Evolutionary conservation across 78 protist genomes (phyloP).

Genomic region (Dictyostelium capitatum): DNA sequence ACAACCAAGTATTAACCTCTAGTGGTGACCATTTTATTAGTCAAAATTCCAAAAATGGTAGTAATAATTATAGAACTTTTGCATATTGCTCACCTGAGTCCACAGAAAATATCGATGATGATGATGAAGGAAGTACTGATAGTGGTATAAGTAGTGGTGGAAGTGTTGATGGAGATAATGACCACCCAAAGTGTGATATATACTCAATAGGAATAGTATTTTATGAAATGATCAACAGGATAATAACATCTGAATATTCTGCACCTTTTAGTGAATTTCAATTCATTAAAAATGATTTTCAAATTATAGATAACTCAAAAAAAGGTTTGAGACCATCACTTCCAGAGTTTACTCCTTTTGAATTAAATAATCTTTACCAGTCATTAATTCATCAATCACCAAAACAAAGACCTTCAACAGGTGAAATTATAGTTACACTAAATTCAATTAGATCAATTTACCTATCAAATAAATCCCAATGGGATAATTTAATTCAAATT

Average conservation of each 20-base stretch:
- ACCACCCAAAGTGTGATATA: slow-evolving; percentile 16
- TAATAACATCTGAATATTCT: slow-evolving; percentile 36
- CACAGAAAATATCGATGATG: slow-evolving; percentile 1
- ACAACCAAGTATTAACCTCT: slow-evolving; percentile 1
- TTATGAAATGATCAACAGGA: slow-evolving; percentile 80
- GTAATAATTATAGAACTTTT: slow-evolving; percentile 68
- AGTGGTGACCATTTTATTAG: background rate
- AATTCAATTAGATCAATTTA: slow-evolving; percentile 2
- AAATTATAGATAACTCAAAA: slow-evolving; percentile 79
- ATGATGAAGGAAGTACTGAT: background rate
- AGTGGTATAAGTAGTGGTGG: background rate
- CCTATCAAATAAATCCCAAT: background rate
- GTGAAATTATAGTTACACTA: slow-evolving; percentile 12
- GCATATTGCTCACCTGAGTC: slow-evolving; percentile 82
- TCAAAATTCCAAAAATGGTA: slow-evolving; percentile 28
- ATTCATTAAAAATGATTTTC: slow-evolving; percentile 57
- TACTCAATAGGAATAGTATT: slow-evolving; percentile 79
- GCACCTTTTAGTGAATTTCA: slow-evolving; percentile 54
- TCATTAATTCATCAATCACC: slow-evolving; percentile 50
- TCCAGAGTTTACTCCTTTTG: slow-evolving; percentile 6
- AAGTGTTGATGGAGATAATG: background rate
- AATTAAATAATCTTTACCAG: slow-evolving; percentile 25
- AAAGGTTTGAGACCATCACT: slow-evolving; percentile 74
- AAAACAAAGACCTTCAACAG: slow-evolving; percentile 40
- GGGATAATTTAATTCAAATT: slow-evolving; percentile 30